A percentile compares a stretch with the other conserved stretches of the same genome.
Evolutionary conservation across 768 basidiomycete species (phyloP).

Genomic region (Pulveroboletus sp.): DNA sequence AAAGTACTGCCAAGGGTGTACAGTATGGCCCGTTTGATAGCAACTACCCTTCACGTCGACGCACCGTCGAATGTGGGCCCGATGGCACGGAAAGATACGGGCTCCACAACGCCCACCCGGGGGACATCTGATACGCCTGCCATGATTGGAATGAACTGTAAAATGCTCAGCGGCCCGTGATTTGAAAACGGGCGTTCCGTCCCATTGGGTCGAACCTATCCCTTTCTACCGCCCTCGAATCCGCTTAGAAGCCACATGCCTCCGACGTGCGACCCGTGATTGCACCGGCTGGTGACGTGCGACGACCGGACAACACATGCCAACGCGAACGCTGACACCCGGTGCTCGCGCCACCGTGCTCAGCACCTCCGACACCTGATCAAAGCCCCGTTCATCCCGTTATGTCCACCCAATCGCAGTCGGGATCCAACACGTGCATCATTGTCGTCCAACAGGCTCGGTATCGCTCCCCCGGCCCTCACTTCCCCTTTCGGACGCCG

Average conservation of each 20-base stretch:
- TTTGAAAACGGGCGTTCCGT: background rate
- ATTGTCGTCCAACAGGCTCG: background rate
- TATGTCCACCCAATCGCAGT: background rate
- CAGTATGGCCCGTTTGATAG: slow-evolving; percentile 7
- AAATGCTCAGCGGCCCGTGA: slow-evolving; percentile 1
- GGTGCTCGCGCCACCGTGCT: too few relatives aligned
- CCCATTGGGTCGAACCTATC: background rate
- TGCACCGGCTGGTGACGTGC: background rate
- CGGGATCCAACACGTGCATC: background rate
- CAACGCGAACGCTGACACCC: slow-evolving; percentile 6
- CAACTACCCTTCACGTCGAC: slow-evolving; percentile 6
- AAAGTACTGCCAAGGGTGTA: slow-evolving; percentile 1
- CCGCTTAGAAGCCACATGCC: too few relatives aligned
- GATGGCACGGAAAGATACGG: slow-evolving; percentile 12
- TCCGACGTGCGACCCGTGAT: background rate
- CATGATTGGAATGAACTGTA: slow-evolving; percentile 8
- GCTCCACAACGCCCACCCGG: slow-evolving; percentile 1
- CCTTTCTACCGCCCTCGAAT: background rate
- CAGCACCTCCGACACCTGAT: too few relatives aligned
- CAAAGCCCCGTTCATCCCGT: background rate
- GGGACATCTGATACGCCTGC: too few relatives aligned
- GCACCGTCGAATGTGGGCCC: background rate
- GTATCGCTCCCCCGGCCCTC: background rate
- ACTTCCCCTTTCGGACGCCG: slow-evolving; percentile 2
- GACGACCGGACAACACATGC: background rate